Evolutionary conservation across 768 basidiomycete genomes (phyloP).

Genomic region (Rhodotorula toruloides): DNA sequence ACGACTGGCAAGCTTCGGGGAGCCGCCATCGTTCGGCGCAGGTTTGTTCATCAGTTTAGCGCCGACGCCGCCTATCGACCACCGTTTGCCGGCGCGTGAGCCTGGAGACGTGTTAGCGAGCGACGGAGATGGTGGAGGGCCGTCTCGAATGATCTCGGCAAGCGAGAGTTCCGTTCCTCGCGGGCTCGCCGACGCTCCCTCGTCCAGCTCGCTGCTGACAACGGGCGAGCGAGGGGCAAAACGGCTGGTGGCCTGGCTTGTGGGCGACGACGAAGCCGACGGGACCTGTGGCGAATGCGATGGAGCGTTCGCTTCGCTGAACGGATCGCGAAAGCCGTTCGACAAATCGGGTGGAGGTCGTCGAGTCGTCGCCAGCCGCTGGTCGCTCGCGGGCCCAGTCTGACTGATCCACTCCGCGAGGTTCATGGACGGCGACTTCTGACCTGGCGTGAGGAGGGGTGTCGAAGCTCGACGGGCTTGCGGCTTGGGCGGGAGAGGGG

Average conservation of each 20-base stretch:
- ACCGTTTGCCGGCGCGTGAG: slow-evolving; percentile 9
- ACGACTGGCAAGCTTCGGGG: background rate
- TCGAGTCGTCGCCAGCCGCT: no score
- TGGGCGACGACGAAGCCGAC: no score
- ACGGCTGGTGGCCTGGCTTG: no score
- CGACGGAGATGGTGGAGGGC: background rate
- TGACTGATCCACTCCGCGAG: slow-evolving; percentile 6
- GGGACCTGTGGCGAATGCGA: no score
- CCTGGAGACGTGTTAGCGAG: background rate
- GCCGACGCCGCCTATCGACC: slow-evolving; percentile 25
- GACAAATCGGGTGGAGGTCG: background rate
- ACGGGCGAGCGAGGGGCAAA: no score
- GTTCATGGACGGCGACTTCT: slow-evolving; percentile 20
- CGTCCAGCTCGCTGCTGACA: no score
- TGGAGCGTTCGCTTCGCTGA: no score
- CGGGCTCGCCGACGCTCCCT: no score
- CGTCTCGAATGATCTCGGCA: background rate
- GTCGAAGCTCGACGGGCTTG: background rate
- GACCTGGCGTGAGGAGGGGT: background rate
- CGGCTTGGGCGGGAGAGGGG: background rate
- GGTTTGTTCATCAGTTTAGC: background rate
- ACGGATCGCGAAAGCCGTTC: no score
- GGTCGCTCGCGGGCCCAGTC: slow-evolving; percentile 14
- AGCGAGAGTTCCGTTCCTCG: slow-evolving; percentile 1
- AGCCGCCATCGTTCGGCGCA: background rate